A percentile compares a stretch with the other conserved stretches of the same genome.
These are phyloP conservation scores for Vickermania ingenoplastis DNA, from an alignment of 208 protist species.

Conservation along the genomic window DNA sequence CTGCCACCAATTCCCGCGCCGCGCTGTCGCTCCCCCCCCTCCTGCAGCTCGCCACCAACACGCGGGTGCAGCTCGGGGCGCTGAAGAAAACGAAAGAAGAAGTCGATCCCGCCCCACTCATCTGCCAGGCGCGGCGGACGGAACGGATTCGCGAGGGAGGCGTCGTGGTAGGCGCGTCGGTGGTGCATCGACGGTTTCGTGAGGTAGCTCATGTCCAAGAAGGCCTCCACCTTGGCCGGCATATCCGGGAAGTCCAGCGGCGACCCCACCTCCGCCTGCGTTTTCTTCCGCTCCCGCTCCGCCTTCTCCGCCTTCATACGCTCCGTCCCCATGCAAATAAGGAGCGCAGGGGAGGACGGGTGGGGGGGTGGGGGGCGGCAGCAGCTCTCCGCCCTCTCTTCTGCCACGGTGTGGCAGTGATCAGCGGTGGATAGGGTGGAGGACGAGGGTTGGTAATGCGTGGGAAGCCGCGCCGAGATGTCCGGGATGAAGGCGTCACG, in stretches of 20 bases:
- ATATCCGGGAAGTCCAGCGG: background rate
- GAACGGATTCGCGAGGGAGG: background rate
- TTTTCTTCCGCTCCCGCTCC: background rate
- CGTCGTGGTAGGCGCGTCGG: background rate
- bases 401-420: too few relatives aligned
- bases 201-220: background rate
- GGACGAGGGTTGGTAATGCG: too few relatives aligned
- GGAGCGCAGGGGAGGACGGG: too few relatives aligned
- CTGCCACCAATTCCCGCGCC: background rate
- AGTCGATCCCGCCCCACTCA: background rate
- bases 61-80: background rate
- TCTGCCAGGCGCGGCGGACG: background rate
- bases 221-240: background rate
- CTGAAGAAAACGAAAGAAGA: background rate
- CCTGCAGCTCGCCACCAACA: too few relatives aligned
- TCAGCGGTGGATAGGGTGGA: too few relatives aligned
- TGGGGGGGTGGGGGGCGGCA: too few relatives aligned
- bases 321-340: background rate
- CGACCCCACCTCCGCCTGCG: background rate
- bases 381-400: too few relatives aligned
- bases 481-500: too few relatives aligned
- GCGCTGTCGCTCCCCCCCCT: background rate
- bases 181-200: background rate
- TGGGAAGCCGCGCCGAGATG: too few relatives aligned
- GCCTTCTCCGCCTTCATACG: background rate